phyloP scores from a whole-genome alignment of 2,329 filamentous ascomycete species.

The Plectosphaerella cucumerina region DNA sequence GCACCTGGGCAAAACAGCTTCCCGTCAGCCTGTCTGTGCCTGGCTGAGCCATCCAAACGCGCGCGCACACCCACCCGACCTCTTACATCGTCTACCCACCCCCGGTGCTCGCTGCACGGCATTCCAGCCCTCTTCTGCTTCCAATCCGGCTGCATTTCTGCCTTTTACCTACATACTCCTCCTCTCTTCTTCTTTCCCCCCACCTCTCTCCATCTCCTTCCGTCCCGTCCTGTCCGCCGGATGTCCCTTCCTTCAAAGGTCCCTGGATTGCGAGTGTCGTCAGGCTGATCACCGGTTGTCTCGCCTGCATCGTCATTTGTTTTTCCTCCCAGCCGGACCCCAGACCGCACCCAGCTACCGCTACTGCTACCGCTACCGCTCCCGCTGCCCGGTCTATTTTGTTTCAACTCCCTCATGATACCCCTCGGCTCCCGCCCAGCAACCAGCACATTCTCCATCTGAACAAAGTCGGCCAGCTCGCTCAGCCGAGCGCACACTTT shows the following conservation, averaged over 20 bases:
- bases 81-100: background rate
- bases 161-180: no score
- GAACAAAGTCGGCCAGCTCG: background rate
- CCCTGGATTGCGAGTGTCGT: background rate
- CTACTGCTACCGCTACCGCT: no score
- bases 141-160: no score
- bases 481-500: no score
- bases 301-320: background rate
- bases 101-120: background rate
- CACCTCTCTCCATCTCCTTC: background rate
- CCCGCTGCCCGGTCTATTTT: constrained; percentile 1
- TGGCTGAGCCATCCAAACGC: no score
- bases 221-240: background rate
- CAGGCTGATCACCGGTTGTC: background rate
- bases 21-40: no score
- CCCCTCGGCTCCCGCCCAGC: background rate
- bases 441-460: background rate
- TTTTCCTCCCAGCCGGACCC: background rate
- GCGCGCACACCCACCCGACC: no score
- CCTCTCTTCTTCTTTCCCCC: background rate
- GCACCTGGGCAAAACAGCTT: no score
- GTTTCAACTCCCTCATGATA: constrained; percentile 5
- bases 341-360: background rate
- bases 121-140: background rate
- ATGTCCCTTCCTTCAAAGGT: background rate